A percentile compares a stretch with the other conserved stretches of the same genome.
phyloP scores from a whole-genome alignment of 1,284 basidiomycete genomes.

The Papiliotrema laurentii region DNA sequence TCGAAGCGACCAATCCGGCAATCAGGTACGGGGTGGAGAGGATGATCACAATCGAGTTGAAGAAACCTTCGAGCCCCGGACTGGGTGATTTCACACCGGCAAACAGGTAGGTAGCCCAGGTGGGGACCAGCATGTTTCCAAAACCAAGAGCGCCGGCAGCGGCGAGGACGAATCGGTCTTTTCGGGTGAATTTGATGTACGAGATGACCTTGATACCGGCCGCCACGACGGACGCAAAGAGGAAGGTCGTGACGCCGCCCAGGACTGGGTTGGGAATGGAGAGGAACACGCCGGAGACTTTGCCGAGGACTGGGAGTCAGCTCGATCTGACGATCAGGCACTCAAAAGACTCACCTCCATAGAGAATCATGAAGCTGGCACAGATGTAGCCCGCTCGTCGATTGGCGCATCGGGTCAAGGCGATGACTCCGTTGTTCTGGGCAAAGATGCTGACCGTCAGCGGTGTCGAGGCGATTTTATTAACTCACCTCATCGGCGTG shows the following conservation, averaged over 20 bases:
- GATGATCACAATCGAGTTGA: slow-evolving; percentile 72
- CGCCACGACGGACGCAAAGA: slow-evolving; percentile 54
- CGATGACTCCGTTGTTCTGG: slow-evolving; percentile 77
- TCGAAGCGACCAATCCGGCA: slow-evolving; percentile 60
- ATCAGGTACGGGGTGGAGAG: slow-evolving; percentile 69
- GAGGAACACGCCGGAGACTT: slow-evolving; percentile 72
- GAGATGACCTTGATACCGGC: slow-evolving; percentile 69
- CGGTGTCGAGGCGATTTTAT: neutral
- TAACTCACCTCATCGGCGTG: slow-evolving; percentile 53
- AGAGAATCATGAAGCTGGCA: slow-evolving; percentile 4
- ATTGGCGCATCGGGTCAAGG: slow-evolving; percentile 71
- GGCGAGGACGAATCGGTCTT: slow-evolving; percentile 67
- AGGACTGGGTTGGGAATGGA: slow-evolving; percentile 76
- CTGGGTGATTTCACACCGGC: slow-evolving; percentile 59
- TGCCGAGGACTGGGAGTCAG: slow-evolving; percentile 57
- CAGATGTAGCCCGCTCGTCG: slow-evolving; percentile 48
- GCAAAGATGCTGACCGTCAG: slow-evolving; percentile 64
- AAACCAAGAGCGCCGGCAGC: slow-evolving; percentile 68
- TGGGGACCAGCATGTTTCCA: slow-evolving; percentile 55
- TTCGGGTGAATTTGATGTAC: slow-evolving; percentile 60
- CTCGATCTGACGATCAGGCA: neutral
- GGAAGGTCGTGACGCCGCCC: slow-evolving; percentile 76
- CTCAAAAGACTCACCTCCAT: slow-evolving; percentile 5
- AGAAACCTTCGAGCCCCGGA: slow-evolving; percentile 63
- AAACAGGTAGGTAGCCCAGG: slow-evolving; percentile 52